These are phyloP conservation scores for Endothia cerciana DNA, from an alignment of 2,329 filamentous ascomycete species.

Conservation along the genomic window DNA sequence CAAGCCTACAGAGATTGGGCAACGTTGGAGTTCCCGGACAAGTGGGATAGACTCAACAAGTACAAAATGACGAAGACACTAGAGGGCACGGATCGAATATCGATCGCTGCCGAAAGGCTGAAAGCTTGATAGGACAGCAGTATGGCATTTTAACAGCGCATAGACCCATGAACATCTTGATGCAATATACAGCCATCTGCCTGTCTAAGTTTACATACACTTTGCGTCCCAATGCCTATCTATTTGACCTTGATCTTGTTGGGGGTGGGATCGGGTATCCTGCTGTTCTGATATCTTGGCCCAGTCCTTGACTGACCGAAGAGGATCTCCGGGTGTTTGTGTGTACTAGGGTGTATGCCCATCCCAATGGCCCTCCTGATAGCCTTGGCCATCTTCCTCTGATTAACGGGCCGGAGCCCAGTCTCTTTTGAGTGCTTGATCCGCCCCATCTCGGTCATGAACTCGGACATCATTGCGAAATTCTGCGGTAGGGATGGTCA, in stretches of 20 bases:
- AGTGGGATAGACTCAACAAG: conserved; percentile 15
- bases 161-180: conserved; percentile 11
- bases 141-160: neutral
- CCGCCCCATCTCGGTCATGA: conserved; percentile 80
- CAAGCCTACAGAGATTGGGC: conserved; percentile 24
- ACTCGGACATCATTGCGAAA: conserved; percentile 89
- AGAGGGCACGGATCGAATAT: conserved; percentile 26
- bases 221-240: neutral
- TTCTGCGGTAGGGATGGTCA: conserved; percentile 63
- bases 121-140: conserved; percentile 13
- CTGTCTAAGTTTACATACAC: conserved; percentile 19
- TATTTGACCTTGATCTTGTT: conserved; percentile 22
- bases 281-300: conserved; percentile 27
- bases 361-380: conserved; percentile 86
- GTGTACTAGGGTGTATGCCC: conserved; percentile 88
- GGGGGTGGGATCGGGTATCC: conserved; percentile 18
- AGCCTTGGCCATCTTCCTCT: conserved; percentile 90
- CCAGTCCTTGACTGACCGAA: conserved; percentile 41
- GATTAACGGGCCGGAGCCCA: conserved; percentile 84
- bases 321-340: conserved; percentile 84
- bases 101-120: conserved; percentile 11
- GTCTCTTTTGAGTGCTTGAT: conserved; percentile 80
- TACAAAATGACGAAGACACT: conserved; percentile 20
- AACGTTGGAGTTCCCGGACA: conserved; percentile 22
- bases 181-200: conserved; percentile 18